Evolutionary conservation across 352 stramenopile species (phyloP).

Genomic region (Phytophthora tentaculata): DNA sequence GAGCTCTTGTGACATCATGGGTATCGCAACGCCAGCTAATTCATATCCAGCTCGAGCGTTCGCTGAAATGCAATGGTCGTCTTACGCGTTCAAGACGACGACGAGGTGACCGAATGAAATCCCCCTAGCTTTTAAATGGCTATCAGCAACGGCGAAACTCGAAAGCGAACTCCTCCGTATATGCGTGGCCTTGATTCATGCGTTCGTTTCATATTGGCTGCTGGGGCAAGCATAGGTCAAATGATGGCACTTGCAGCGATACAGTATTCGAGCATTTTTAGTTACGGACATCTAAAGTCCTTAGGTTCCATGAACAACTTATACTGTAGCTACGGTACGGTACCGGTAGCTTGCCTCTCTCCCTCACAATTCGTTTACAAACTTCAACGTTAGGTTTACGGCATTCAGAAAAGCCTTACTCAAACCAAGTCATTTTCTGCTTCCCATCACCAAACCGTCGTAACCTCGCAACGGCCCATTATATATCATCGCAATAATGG

Average conservation of each 20-base stretch:
- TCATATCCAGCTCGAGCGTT: constrained; percentile 9
- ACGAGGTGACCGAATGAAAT: not conserved
- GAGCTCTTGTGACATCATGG: constrained; percentile 23
- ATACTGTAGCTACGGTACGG: too few relatives aligned
- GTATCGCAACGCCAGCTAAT: constrained; percentile 21
- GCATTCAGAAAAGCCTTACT: not conserved
- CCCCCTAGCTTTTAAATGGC: not conserved
- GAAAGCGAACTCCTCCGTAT: not conserved
- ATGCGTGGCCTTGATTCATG: not conserved
- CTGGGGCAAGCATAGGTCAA: too few relatives aligned
- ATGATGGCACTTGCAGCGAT: too few relatives aligned
- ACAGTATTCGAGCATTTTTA: too few relatives aligned
- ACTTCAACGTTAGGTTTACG: not conserved
- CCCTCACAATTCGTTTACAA: not conserved
- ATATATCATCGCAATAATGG: constrained; percentile 32
- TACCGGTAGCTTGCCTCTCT: too few relatives aligned
- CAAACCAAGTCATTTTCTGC: constrained; percentile 5
- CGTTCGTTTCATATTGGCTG: too few relatives aligned
- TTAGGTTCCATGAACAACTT: too few relatives aligned
- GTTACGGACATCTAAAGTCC: too few relatives aligned
- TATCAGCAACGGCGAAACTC: too few relatives aligned
- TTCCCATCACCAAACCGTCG: not conserved
- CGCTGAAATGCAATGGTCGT: constrained; percentile 25
- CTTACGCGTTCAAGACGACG: not conserved
- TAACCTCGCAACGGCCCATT: not conserved